Evolutionary conservation across 2,329 filamentous ascomycete genomes (phyloP).

Genomic region (Lasiodiplodia sp.): DNA sequence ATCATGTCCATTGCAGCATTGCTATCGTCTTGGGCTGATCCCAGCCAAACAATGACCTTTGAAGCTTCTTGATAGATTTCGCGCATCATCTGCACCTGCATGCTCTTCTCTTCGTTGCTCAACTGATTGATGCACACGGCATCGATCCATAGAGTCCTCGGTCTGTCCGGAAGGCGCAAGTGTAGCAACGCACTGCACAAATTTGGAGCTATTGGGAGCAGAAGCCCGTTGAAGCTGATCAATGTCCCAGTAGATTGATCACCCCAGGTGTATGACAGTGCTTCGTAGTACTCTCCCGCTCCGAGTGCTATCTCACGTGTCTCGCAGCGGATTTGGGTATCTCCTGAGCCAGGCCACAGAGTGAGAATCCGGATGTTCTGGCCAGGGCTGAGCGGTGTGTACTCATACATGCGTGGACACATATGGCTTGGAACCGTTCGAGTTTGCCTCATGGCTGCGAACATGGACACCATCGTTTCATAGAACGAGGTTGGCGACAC

Average conservation of each 20-base stretch:
- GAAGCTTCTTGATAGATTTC: conserved; percentile 23
- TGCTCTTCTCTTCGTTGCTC: conserved; percentile 24
- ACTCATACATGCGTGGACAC: not conserved
- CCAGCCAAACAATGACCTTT: not conserved
- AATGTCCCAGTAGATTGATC: not conserved
- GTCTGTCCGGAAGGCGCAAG: conserved; percentile 5
- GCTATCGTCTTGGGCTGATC: not conserved
- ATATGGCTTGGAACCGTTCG: not conserved
- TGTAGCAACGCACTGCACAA: conserved; percentile 7
- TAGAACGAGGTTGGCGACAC: not conserved
- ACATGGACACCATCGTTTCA: not conserved
- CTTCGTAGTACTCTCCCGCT: conserved; percentile 17
- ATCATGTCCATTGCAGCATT: not conserved
- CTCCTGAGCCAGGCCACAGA: not conserved
- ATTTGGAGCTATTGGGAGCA: conserved; percentile 9
- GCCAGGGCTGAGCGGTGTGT: not conserved
- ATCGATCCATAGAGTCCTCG: conserved; percentile 31
- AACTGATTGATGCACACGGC: conserved; percentile 31
- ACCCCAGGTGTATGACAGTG: conserved; percentile 33
- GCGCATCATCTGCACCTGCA: conserved; percentile 30
- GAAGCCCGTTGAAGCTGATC: not conserved
- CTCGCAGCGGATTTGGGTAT: not conserved
- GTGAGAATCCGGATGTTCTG: not conserved
- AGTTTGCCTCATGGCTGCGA: not conserved
- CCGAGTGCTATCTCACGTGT: not conserved